phyloP scores from a whole-genome alignment of 192 early-diverging fungal species.

The Coemansia sp. region DNA sequence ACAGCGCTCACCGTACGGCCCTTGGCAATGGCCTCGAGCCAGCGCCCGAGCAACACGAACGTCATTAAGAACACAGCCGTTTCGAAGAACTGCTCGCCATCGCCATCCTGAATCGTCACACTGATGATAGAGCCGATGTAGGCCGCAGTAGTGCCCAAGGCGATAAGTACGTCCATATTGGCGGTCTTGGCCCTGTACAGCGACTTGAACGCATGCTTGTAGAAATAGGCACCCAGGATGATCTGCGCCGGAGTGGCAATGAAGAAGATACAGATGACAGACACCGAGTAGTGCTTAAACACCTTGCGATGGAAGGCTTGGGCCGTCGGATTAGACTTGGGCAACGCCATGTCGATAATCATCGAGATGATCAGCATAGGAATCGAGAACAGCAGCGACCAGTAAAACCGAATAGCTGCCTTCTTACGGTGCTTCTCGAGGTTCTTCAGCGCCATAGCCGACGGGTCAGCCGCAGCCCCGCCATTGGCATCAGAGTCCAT shows the following conservation, averaged over 20 bases:
- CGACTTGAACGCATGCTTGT: conserved; percentile 74
- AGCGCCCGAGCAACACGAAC: conserved; percentile 89
- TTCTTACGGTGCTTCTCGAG: conserved; percentile 71
- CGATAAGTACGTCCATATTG: conserved; percentile 95
- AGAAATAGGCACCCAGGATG: conserved; percentile 80
- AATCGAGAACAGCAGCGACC: conserved; percentile 68
- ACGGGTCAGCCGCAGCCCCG: conserved; percentile 56
- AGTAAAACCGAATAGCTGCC: conserved; percentile 65
- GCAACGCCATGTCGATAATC: conserved; percentile 59
- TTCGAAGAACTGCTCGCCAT: conserved; percentile 88
- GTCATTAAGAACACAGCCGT: conserved; percentile 88
- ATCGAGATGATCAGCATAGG: conserved; percentile 68
- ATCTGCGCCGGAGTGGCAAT: conserved; percentile 89
- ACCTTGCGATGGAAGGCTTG: conserved; percentile 34
- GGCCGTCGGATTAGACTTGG: conserved; percentile 30
- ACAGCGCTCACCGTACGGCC: conserved; percentile 76
- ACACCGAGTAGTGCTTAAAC: conserved; percentile 41
- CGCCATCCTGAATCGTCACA: conserved; percentile 45
- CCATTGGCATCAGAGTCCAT: conserved; percentile 15
- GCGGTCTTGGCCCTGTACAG: conserved; percentile 70
- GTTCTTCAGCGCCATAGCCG: conserved; percentile 69
- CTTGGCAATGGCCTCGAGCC: conserved; percentile 92
- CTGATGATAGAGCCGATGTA: conserved; percentile 78
- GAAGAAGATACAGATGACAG: conserved; percentile 58
- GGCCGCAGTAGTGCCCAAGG: conserved; percentile 81